These are phyloP conservation scores for Fragaria nilgerrensis DNA, from an alignment of 306 rosid genomes.

Conservation along the genomic window DNA sequence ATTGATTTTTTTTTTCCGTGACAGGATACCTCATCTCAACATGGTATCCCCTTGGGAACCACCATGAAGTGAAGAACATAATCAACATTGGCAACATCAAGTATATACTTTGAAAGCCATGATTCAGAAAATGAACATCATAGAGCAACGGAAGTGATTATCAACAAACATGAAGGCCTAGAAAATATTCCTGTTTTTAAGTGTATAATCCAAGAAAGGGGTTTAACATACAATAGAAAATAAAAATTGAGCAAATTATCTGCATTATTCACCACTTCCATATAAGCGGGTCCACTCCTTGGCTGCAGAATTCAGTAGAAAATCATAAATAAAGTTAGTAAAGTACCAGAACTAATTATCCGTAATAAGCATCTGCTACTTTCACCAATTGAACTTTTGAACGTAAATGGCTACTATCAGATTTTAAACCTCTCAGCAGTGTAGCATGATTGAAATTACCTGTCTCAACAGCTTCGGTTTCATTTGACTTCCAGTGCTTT, in stretches of 20 bases:
- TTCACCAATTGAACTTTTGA: not conserved
- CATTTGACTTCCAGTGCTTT: conserved; percentile 80
- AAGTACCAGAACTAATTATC: not conserved
- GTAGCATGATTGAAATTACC: conserved; percentile 29
- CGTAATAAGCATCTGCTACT: not conserved
- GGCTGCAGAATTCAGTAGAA: conserved; percentile 47
- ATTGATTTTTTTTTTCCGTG: not conserved
- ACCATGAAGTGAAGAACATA: not conserved
- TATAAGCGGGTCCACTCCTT: conserved; percentile 93
- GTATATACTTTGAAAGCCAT: not conserved
- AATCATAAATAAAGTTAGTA: conserved; percentile 5
- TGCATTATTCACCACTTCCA: conserved; percentile 72
- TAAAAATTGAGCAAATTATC: not conserved
- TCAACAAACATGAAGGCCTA: conserved; percentile 1
- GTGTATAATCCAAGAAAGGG: not conserved
- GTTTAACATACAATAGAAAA: not conserved
- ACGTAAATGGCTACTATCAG: not conserved
- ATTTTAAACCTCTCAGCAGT: not conserved
- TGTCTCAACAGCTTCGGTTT: conserved; percentile 80
- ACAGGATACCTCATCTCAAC: not conserved
- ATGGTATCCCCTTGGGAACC: not conserved
- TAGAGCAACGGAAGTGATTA: not conserved
- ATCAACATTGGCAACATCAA: not conserved
- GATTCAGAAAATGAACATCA: not conserved
- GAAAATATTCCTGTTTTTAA: not conserved